Conservation (phyloP, 1,139 yeast species). For the Protomyces pachydermus region DNA sequence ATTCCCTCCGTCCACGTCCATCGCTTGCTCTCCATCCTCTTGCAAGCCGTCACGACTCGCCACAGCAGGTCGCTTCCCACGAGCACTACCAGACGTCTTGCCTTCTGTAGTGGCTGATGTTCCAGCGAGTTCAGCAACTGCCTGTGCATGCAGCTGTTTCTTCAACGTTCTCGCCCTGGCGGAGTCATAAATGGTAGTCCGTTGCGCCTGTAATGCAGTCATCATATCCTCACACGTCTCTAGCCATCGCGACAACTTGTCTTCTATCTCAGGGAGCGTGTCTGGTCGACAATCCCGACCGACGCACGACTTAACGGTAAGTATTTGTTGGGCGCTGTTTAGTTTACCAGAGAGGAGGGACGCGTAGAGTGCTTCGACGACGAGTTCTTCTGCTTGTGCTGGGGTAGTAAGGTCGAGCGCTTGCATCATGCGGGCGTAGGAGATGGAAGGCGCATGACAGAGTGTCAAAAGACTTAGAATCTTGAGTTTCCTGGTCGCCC, state of each 20-base stretch:
- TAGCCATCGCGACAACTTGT: neutral
- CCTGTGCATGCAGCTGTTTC: neutral
- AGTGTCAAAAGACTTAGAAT: constrained; percentile 7
- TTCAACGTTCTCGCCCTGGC: neutral
- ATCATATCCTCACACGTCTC: neutral
- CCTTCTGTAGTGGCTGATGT: neutral
- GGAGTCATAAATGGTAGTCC: neutral
- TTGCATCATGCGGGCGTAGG: neutral
- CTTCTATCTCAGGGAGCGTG: neutral
- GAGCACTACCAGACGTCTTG: neutral
- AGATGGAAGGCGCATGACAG: neutral
- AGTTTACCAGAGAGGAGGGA: constrained; percentile 12
- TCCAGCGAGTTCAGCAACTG: neutral
- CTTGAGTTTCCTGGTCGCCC: constrained; percentile 6
- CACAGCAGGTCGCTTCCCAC: neutral
- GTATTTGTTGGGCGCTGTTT: constrained; percentile 1
- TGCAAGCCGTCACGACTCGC: neutral
- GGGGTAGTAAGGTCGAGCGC: neutral
- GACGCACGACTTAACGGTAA: constrained; percentile 1
- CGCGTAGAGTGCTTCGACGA: constrained; percentile 15
- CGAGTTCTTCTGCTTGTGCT: constrained; percentile 3
- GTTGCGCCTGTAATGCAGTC: neutral
- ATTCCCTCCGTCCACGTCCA: neutral
- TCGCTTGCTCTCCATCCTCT: neutral
- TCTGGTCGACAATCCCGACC: constrained; percentile 10